A percentile compares a stretch with the other conserved stretches of the same genome.
These are phyloP conservation scores for Ploettnerulaceae sp. DNA, from an alignment of 2,329 filamentous ascomycete genomes.

Conservation along the genomic window DNA sequence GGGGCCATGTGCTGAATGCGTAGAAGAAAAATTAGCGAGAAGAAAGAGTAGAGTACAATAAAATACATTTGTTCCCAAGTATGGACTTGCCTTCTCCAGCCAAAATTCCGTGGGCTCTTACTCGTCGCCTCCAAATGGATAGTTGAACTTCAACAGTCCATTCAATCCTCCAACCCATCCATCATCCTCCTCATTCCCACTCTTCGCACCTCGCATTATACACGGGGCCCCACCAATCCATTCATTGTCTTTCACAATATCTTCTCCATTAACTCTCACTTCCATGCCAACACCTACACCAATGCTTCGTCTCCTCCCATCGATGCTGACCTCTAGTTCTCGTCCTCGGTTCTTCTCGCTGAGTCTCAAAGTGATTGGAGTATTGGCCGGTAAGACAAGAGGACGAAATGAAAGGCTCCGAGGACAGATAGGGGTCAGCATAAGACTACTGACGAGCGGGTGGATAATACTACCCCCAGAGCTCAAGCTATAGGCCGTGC, in stretches of 20 bases:
- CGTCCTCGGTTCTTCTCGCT: slow-evolving; percentile 74
- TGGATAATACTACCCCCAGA: slow-evolving; percentile 92
- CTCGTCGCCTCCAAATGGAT: slow-evolving; percentile 74
- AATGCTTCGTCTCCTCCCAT: slow-evolving; percentile 61
- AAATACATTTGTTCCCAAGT: too few relatives aligned
- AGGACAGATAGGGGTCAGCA: slow-evolving; percentile 92
- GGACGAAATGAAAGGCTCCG: slow-evolving; percentile 89
- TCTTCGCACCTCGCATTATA: slow-evolving; percentile 62
- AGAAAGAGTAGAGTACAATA: too few relatives aligned
- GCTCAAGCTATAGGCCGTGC: slow-evolving; percentile 91
- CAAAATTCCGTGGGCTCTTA: too few relatives aligned
- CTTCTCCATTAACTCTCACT: slow-evolving; percentile 82
- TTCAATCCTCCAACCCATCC: slow-evolving; percentile 96
- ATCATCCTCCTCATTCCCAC: slow-evolving; percentile 63
- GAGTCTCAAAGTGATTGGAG: slow-evolving; percentile 74
- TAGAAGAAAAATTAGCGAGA: neutral
- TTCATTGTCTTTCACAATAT: slow-evolving; percentile 49
- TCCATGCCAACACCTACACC: slow-evolving; percentile 74
- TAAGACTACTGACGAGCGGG: slow-evolving; percentile 79
- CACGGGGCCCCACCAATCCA: slow-evolving; percentile 84
- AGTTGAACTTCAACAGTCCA: slow-evolving; percentile 92
- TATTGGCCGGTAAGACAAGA: slow-evolving; percentile 80
- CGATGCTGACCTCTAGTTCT: slow-evolving; percentile 74
- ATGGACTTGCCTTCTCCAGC: too few relatives aligned
- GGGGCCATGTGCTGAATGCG: slow-evolving; percentile 16